Conservation (phyloP, 768 basidiomycete genomes). For the Boletus insuetus region DNA sequence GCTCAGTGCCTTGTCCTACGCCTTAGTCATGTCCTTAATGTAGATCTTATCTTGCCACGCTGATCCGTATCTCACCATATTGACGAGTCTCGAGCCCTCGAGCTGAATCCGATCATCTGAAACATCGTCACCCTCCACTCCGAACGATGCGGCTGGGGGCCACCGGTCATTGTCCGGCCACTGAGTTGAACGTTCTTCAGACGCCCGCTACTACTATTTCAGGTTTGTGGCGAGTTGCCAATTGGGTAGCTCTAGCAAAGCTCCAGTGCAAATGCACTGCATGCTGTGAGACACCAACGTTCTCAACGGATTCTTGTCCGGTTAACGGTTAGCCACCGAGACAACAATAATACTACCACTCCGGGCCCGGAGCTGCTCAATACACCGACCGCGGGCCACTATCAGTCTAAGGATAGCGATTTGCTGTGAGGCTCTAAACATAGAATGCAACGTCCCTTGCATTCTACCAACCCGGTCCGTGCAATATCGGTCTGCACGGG, state of each 20-base stretch:
- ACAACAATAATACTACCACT: no score
- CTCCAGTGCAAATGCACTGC: constrained; percentile 3
- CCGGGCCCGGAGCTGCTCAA: constrained; percentile 1
- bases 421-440: not conserved
- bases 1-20: no score
- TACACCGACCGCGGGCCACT: not conserved
- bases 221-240: not conserved
- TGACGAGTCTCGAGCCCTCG: no score
- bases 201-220: not conserved
- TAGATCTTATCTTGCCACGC: not conserved
- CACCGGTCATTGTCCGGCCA: not conserved
- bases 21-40: no score
- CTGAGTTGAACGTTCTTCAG: constrained; percentile 1
- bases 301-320: not conserved
- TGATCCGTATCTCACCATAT: no score
- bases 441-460: not conserved
- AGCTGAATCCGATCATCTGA: no score
- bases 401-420: not conserved
- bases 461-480: not conserved
- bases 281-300: constrained; percentile 1
- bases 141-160: no score
- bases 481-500: not conserved
- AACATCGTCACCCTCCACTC: no score
- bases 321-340: not conserved
- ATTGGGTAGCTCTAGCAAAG: no score